A percentile compares a stretch with the other conserved stretches of the same genome.
These are phyloP conservation scores for Malus hybrid DNA, from an alignment of 331 rosid genomes.

Conservation along the genomic window DNA sequence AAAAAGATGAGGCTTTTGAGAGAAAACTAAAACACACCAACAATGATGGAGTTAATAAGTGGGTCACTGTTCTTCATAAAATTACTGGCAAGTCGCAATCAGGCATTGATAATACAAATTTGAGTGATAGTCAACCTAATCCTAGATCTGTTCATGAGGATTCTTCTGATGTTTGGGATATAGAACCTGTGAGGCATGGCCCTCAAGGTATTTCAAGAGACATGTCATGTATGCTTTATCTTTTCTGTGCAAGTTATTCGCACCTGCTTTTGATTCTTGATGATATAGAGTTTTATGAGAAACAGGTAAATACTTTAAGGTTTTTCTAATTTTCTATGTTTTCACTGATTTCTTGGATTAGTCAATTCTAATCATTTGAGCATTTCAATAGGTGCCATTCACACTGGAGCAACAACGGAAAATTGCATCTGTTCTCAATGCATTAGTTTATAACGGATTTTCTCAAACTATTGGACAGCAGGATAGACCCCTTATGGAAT, in stretches of 20 bases:
- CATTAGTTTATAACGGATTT: slow-evolving; percentile 84
- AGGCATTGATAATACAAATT: slow-evolving; percentile 22
- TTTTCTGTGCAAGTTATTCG: slow-evolving; percentile 87
- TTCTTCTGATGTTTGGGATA: slow-evolving; percentile 65
- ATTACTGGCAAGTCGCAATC: slow-evolving; percentile 66
- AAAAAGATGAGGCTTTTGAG: slow-evolving; percentile 36
- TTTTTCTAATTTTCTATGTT: not conserved
- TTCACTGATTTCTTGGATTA: not conserved
- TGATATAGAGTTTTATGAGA: slow-evolving; percentile 96
- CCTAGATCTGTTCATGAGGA: slow-evolving; percentile 40
- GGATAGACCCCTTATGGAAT: slow-evolving; percentile 64
- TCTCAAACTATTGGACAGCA: slow-evolving; percentile 47
- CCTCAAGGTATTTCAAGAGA: slow-evolving; percentile 76
- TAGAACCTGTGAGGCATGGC: slow-evolving; percentile 66
- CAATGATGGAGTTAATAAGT: slow-evolving; percentile 62
- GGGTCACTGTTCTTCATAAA: slow-evolving; percentile 67
- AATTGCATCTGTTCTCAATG: slow-evolving; percentile 76
- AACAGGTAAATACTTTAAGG: slow-evolving; percentile 44
- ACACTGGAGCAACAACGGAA: slow-evolving; percentile 78
- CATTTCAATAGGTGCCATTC: slow-evolving; percentile 73
- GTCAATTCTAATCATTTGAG: slow-evolving; percentile 13
- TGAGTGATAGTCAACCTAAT: slow-evolving; percentile 32
- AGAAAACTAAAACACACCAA: slow-evolving; percentile 42
- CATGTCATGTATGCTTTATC: slow-evolving; percentile 67
- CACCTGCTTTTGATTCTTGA: slow-evolving; percentile 92